A percentile compares a stretch with the other conserved stretches of the same genome.
Evolutionary conservation across 2,329 filamentous ascomycete species (phyloP).

Genomic region (Apiospora arundinis): DNA sequence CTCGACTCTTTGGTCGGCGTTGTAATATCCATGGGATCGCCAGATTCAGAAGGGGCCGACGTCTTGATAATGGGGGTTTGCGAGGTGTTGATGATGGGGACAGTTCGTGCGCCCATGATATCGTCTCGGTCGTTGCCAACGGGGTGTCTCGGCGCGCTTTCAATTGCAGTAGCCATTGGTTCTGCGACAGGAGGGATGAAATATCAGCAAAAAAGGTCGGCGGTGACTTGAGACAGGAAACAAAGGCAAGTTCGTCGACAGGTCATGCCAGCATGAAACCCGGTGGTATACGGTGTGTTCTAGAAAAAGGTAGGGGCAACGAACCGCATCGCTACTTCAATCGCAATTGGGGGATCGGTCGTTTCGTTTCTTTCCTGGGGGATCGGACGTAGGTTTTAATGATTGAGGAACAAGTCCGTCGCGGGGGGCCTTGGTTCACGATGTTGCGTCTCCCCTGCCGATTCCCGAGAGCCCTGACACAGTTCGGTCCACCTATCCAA

Average conservation of each 20-base stretch:
- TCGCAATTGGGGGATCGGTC: conserved; percentile 12
- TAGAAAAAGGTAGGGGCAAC: conserved; percentile 10
- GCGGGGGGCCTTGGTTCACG: conserved; percentile 18
- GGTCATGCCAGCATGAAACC: conserved; percentile 4
- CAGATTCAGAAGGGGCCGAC: conserved; percentile 60
- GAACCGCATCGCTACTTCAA: conserved; percentile 17
- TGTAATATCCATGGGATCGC: conserved; percentile 67
- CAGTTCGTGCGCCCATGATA: conserved; percentile 58
- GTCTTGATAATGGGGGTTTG: conserved; percentile 63
- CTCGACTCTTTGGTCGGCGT: conserved; percentile 56
- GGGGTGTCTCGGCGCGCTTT: conserved; percentile 54
- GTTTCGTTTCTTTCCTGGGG: conserved; percentile 4
- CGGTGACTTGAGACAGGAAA: neutral
- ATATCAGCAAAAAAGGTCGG: conserved; percentile 20
- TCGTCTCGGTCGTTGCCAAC: conserved; percentile 49
- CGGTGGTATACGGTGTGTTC: neutral
- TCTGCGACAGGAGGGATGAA: conserved; percentile 40
- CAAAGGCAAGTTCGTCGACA: conserved; percentile 17
- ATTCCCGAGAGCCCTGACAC: conserved; percentile 15
- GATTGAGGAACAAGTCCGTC: neutral
- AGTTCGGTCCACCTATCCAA: conserved; percentile 18
- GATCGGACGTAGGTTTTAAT: conserved; percentile 3
- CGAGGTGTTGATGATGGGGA: conserved; percentile 57
- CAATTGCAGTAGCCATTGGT: conserved; percentile 60
- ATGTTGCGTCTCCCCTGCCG: conserved; percentile 19